Conservation (phyloP, 352 stramenopile genomes). For the Globisporangium ultimum region DNA sequence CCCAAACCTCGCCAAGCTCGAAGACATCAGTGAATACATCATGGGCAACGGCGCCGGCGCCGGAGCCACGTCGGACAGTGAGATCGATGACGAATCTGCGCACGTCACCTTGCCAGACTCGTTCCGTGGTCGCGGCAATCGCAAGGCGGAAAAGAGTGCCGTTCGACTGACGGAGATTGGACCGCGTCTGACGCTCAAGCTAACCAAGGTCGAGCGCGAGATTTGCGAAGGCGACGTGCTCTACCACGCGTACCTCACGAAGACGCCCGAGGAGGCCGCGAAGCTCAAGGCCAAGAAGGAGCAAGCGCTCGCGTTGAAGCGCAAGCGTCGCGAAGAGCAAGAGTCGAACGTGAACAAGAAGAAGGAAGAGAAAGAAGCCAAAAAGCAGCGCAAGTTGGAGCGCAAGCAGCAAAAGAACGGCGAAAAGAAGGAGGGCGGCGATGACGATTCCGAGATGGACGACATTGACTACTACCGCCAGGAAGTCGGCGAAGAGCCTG, state of each 20-base stretch:
- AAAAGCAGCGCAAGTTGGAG: constrained; percentile 71
- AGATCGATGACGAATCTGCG: constrained; percentile 93
- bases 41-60: constrained; percentile 70
- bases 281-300: constrained; percentile 81
- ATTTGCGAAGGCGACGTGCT: constrained; percentile 96
- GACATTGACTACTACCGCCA: constrained; percentile 83
- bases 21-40: constrained; percentile 97
- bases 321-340: constrained; percentile 86
- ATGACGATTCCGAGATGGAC: constrained; percentile 65
- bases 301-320: constrained; percentile 65
- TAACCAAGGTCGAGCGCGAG: constrained; percentile 96
- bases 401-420: constrained; percentile 56
- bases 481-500: constrained; percentile 77
- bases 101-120: constrained; percentile 92
- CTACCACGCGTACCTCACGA: constrained; percentile 94
- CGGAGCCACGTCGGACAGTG: constrained; percentile 90
- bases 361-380: constrained; percentile 70
- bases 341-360: constrained; percentile 89
- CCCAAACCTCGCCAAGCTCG: constrained; percentile 91
- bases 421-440: constrained; percentile 22
- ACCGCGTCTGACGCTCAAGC: constrained; percentile 91
- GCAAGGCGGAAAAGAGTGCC: constrained; percentile 88
- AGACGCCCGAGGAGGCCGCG: constrained; percentile 81
- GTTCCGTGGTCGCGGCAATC: constrained; percentile 92
- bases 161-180: constrained; percentile 97